Percentiles rank a stretch among this genome's conserved stretches.
Conservation (phyloP, 257 asterid species). For the Solanum chaucha region DNA sequence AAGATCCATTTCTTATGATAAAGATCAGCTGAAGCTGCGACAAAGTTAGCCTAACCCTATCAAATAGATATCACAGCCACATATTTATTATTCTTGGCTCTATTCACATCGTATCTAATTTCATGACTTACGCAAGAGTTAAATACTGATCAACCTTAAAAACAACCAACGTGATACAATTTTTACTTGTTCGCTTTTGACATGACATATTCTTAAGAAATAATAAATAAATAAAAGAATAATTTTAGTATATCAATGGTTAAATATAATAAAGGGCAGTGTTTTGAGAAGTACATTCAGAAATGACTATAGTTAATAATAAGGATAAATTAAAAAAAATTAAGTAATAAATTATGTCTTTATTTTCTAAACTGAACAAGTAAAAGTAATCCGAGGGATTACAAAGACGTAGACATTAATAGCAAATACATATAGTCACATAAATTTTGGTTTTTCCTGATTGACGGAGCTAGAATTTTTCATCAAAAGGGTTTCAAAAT, state of each 20-base stretch:
- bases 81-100: not conserved
- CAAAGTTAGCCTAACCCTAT: not conserved
- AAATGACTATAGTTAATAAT: not conserved
- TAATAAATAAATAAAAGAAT: no score
- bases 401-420: no score
- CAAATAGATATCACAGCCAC: not conserved
- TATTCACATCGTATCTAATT: not conserved
- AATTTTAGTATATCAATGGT: rapidly evolving
- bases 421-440: not conserved
- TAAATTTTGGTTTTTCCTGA: not conserved
- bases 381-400: no score
- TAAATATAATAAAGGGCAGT: not conserved
- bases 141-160: not conserved
- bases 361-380: not conserved
- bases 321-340: not conserved
- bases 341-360: not conserved
- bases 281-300: not conserved
- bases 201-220: not conserved
- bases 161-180: no score
- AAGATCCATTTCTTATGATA: not conserved
- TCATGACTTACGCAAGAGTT: not conserved
- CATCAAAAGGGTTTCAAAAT: not conserved
- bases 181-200: no score
- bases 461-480: not conserved
- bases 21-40: not conserved